Evolutionary conservation across 2,329 filamentous ascomycete species (phyloP).

Genomic region (Colletotrichum spinosum): DNA sequence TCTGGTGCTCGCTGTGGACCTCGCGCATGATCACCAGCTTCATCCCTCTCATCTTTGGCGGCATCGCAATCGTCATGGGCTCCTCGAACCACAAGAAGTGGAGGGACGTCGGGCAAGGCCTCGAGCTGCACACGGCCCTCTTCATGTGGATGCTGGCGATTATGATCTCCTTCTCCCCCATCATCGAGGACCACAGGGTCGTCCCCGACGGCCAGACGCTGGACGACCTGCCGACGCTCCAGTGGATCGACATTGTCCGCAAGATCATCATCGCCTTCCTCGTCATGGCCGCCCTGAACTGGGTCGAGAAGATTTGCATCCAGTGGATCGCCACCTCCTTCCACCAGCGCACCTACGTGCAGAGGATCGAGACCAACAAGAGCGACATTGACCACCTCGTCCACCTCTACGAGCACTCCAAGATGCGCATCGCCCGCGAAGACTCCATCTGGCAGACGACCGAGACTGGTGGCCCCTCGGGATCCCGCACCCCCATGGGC

Average conservation of each 20-base stretch:
- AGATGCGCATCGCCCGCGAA: conserved; percentile 73
- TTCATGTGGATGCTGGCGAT: conserved; percentile 95
- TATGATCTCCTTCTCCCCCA: conserved; percentile 86
- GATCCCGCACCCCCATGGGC: conserved; percentile 79
- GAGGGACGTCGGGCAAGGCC: conserved; percentile 86
- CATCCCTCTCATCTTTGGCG: conserved; percentile 59
- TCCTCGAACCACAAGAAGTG: conserved; percentile 94
- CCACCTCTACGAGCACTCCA: conserved; percentile 75
- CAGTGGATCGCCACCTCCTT: conserved; percentile 96
- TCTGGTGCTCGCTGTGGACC: conserved; percentile 93
- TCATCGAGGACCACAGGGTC: conserved; percentile 72
- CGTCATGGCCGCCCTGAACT: conserved; percentile 82
- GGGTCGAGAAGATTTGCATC: conserved; percentile 91
- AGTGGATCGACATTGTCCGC: conserved; percentile 83
- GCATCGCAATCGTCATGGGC: conserved; percentile 75
- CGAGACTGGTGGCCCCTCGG: conserved; percentile 59
- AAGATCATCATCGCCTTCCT: conserved; percentile 91
- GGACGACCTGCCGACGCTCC: conserved; percentile 54
- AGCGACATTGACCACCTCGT: conserved; percentile 78
- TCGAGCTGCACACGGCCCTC: conserved; percentile 86
- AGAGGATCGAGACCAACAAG: conserved; percentile 92
- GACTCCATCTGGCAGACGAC: conserved; percentile 61
- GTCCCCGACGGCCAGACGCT: conserved; percentile 45
- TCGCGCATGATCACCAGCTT: conserved; percentile 66
- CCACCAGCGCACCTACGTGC: conserved; percentile 89